Evolutionary conservation across 495 filamentous ascomycete species (phyloP).

Genomic region (Penicillium arizonense): DNA sequence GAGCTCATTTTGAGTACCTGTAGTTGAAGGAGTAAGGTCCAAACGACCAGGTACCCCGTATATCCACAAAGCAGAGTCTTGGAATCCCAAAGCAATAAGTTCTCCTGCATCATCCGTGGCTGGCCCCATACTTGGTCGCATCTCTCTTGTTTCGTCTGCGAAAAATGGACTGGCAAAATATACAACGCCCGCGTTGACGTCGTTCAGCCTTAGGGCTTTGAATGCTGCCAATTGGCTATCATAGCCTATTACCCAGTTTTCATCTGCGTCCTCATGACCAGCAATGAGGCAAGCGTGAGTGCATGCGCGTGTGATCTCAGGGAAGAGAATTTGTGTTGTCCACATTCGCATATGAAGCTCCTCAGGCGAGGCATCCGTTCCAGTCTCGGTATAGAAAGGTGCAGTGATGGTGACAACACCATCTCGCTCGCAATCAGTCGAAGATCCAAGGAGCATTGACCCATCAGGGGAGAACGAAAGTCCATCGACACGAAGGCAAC

Average conservation of each 20-base stretch:
- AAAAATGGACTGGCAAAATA: constrained; percentile 74
- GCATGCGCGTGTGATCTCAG: constrained; percentile 70
- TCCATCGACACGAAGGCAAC: constrained; percentile 75
- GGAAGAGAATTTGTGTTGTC: constrained; percentile 88
- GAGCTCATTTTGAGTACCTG: constrained; percentile 1
- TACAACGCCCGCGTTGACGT: constrained; percentile 70
- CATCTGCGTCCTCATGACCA: constrained; percentile 66
- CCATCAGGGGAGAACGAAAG: constrained; percentile 83
- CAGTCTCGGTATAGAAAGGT: constrained; percentile 64
- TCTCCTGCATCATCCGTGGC: constrained; percentile 66
- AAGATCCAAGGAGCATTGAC: constrained; percentile 80
- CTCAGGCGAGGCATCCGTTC: constrained; percentile 45
- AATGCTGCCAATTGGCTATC: constrained; percentile 75
- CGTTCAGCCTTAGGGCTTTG: constrained; percentile 70
- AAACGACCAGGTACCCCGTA: constrained; percentile 78
- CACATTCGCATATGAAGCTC: constrained; percentile 75
- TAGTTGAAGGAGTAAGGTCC: constrained; percentile 44
- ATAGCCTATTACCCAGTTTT: constrained; percentile 77
- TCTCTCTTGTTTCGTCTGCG: constrained; percentile 32
- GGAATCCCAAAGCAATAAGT: constrained; percentile 73
- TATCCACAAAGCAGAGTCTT: constrained; percentile 70
- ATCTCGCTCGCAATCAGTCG: constrained; percentile 57
- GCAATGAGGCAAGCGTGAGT: constrained; percentile 75
- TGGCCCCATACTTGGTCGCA: constrained; percentile 65
- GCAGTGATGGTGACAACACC: constrained; percentile 78